Evolutionary conservation across 2,329 filamentous ascomycete genomes (phyloP).

Genomic region (Calonectria naviculata): DNA sequence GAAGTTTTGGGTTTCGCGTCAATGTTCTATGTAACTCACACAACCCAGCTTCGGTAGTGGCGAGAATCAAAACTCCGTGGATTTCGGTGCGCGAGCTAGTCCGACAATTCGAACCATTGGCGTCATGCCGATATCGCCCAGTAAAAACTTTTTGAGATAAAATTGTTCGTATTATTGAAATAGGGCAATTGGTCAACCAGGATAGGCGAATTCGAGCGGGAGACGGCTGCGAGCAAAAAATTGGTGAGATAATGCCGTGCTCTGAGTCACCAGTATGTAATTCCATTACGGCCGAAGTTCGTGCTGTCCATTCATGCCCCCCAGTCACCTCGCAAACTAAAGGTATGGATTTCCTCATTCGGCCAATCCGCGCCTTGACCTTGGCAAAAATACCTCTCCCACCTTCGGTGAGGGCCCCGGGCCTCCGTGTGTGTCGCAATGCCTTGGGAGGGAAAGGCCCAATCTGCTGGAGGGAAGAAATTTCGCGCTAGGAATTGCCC

Average conservation of each 20-base stretch:
- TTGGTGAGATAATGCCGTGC: slow-evolving; percentile 26
- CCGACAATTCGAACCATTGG: background rate
- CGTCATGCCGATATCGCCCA: background rate
- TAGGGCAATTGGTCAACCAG: background rate
- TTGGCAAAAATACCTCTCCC: slow-evolving; percentile 16
- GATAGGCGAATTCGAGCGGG: background rate
- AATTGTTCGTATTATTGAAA: background rate
- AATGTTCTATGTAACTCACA: background rate
- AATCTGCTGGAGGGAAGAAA: slow-evolving; percentile 7
- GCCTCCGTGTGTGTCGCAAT: slow-evolving; percentile 13
- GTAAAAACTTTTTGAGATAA: background rate
- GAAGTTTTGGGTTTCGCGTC: background rate
- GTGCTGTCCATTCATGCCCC: slow-evolving; percentile 15
- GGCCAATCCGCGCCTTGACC: slow-evolving; percentile 24
- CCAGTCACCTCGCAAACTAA: background rate
- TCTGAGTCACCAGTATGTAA: slow-evolving; percentile 26
- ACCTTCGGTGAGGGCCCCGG: slow-evolving; percentile 11
- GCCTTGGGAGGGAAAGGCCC: slow-evolving; percentile 12
- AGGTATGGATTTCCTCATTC: slow-evolving; percentile 1
- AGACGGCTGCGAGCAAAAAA: background rate
- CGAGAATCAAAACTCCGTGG: background rate
- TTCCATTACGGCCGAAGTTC: slow-evolving; percentile 30
- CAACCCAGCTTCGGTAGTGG: too few relatives aligned
- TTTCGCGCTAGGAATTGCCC: slow-evolving; percentile 32
- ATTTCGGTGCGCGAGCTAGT: background rate